A percentile compares a stretch with the other conserved stretches of the same genome.
Evolutionary conservation across 768 basidiomycete species (phyloP).

Genomic region (Termitomyces sp.): DNA sequence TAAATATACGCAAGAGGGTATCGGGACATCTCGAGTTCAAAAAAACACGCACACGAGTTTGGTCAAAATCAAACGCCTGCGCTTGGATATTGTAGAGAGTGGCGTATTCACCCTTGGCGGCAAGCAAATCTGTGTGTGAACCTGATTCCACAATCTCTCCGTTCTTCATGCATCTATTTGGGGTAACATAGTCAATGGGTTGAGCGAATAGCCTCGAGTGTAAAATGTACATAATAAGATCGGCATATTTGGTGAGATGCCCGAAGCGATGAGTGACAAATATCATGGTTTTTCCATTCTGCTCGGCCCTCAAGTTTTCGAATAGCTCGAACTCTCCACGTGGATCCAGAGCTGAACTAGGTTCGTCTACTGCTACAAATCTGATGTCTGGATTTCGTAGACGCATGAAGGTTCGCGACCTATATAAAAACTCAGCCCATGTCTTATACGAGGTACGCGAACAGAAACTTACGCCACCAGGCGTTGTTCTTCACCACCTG

Average conservation of each 20-base stretch:
- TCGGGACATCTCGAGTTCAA: no score
- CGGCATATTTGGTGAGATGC: slow-evolving; percentile 28
- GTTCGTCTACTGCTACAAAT: slow-evolving; percentile 40
- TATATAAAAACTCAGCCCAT: background rate
- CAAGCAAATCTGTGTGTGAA: slow-evolving; percentile 20
- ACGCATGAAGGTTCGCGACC: slow-evolving; percentile 27
- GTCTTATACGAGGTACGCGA: background rate
- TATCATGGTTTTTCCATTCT: slow-evolving; percentile 30
- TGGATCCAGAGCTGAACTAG: slow-evolving; percentile 40
- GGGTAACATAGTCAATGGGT: background rate
- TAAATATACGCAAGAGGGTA: background rate
- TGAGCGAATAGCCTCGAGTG: background rate
- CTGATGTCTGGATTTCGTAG: background rate
- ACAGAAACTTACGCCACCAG: slow-evolving; percentile 17
- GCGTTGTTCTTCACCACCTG: slow-evolving; percentile 21
- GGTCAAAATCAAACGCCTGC: slow-evolving; percentile 10
- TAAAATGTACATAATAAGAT: slow-evolving; percentile 27
- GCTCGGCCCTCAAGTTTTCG: slow-evolving; percentile 1
- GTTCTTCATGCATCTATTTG: slow-evolving; percentile 29
- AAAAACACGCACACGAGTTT: background rate
- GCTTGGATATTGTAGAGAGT: slow-evolving; percentile 23
- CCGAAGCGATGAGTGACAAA: slow-evolving; percentile 34
- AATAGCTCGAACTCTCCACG: no score
- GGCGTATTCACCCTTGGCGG: slow-evolving; percentile 24
- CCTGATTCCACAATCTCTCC: slow-evolving; percentile 21